Percentiles rank a stretch among this genome's conserved stretches.
phyloP scores from a whole-genome alignment of 768 basidiomycete species.

The Bullera alba region DNA sequence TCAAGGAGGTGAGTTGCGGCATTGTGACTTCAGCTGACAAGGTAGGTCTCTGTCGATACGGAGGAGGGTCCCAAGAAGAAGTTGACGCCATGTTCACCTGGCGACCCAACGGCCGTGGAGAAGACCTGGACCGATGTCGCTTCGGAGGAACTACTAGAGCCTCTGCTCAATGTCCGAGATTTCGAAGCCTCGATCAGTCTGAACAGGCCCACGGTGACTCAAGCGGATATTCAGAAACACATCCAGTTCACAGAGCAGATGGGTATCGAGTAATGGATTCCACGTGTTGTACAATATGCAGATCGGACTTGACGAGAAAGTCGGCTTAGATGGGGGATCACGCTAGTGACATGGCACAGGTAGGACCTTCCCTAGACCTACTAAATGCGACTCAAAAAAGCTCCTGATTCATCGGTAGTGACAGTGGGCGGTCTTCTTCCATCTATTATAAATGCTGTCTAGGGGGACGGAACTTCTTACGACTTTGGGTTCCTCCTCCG shows the following conservation, averaged over 20 bases:
- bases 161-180: slow-evolving; percentile 66
- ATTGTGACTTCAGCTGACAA: neutral
- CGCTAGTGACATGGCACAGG: too few species aligned
- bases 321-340: too few species aligned
- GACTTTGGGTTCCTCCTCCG: too few species aligned
- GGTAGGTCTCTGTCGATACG: slow-evolving; percentile 22
- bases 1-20: slow-evolving; percentile 55
- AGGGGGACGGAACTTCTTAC: too few species aligned
- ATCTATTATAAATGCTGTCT: too few species aligned
- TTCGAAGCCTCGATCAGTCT: slow-evolving; percentile 73
- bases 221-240: slow-evolving; percentile 67
- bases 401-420: too few species aligned
- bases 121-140: slow-evolving; percentile 83
- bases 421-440: too few species aligned
- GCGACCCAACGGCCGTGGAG: slow-evolving; percentile 75
- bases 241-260: slow-evolving; percentile 49
- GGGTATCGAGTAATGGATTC: slow-evolving; percentile 31
- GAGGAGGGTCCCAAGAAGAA: slow-evolving; percentile 45
- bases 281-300: too few species aligned
- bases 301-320: too few species aligned
- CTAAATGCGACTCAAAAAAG: too few species aligned
- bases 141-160: slow-evolving; percentile 84
- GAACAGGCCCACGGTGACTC: slow-evolving; percentile 80
- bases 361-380: too few species aligned
- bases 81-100: slow-evolving; percentile 95